Evolutionary conservation across 208 protist genomes (phyloP).

Genomic region (Sergeia podlipaevii): DNA sequence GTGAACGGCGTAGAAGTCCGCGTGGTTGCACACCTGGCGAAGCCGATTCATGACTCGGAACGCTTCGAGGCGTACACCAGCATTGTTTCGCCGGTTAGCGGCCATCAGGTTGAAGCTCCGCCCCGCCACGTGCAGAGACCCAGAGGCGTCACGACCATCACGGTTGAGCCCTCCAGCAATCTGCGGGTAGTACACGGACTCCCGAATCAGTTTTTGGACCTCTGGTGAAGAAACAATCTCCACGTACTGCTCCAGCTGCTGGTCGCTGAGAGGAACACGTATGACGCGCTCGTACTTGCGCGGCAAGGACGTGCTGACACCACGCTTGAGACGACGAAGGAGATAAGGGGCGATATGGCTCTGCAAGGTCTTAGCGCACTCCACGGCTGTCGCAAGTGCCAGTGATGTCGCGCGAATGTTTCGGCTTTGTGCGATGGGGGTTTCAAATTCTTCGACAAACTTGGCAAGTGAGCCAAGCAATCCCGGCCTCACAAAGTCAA

Average conservation of each 20-base stretch:
- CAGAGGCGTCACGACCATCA: conserved; percentile 52
- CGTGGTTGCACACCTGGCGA: conserved; percentile 83
- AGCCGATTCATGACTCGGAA: conserved; percentile 68
- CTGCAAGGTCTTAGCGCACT: conserved; percentile 91
- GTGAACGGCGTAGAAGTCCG: conserved; percentile 62
- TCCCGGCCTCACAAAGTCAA: conserved; percentile 98
- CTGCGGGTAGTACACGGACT: conserved; percentile 24
- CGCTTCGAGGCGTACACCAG: conserved; percentile 44
- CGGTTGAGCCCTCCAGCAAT: conserved; percentile 40
- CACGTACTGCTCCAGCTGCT: conserved; percentile 92
- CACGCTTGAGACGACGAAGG: conserved; percentile 94
- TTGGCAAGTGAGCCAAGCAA: conserved; percentile 83
- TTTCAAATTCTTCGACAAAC: conserved; percentile 82
- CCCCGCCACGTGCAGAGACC: conserved; percentile 58
- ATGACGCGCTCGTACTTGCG: conserved; percentile 96
- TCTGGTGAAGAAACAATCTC: conserved; percentile 73
- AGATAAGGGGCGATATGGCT: conserved; percentile 95
- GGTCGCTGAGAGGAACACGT: conserved; percentile 92
- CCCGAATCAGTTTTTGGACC: conserved; percentile 57
- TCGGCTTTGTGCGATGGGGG: conserved; percentile 82
- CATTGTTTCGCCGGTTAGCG: conserved; percentile 6
- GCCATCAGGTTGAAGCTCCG: conserved; percentile 40
- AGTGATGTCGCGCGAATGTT: conserved; percentile 88
- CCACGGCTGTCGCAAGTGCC: conserved; percentile 92
- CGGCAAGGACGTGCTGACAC: conserved; percentile 91